Evolutionary conservation across 495 filamentous ascomycete genomes (phyloP).

Genomic region (Neurospora hispaniola): DNA sequence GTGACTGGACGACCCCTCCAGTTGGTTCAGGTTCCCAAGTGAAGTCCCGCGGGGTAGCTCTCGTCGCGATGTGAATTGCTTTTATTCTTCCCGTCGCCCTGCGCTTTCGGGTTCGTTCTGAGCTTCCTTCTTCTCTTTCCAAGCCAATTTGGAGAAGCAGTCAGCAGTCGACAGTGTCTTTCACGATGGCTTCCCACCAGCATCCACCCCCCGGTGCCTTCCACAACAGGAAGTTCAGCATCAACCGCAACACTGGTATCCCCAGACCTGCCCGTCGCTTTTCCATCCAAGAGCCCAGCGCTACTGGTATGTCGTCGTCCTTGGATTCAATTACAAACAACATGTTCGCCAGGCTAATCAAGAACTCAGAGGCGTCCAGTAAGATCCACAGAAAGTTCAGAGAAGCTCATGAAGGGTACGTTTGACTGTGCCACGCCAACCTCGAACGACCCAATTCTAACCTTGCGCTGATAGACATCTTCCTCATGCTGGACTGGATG

Average conservation of each 20-base stretch:
- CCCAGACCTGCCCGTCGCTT: constrained; percentile 39
- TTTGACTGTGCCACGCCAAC: neutral
- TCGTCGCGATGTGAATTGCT: neutral
- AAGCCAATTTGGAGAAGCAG: neutral
- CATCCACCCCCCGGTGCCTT: constrained; percentile 26
- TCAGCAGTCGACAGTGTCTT: neutral
- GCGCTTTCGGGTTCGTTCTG: neutral
- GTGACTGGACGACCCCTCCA: neutral
- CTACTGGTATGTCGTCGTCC: constrained; percentile 28
- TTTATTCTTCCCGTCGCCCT: neutral
- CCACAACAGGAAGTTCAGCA: constrained; percentile 43
- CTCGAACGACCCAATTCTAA: neutral
- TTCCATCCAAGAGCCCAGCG: constrained; percentile 39
- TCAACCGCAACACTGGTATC: constrained; percentile 45
- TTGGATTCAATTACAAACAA: neutral
- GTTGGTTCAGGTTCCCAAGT: neutral
- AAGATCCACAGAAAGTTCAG: constrained; percentile 81
- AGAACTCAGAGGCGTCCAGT: constrained; percentile 53
- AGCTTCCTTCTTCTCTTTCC: neutral
- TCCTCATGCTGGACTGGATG: constrained; percentile 81
- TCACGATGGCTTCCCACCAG: neutral
- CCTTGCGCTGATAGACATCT: constrained; percentile 39
- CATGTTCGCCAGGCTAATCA: constrained; percentile 13
- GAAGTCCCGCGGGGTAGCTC: neutral
- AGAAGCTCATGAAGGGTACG: constrained; percentile 63